Percentiles rank a stretch among this genome's conserved stretches.
Conservation (phyloP, 345 rosid genomes). For the Psidium guajava region DNA sequence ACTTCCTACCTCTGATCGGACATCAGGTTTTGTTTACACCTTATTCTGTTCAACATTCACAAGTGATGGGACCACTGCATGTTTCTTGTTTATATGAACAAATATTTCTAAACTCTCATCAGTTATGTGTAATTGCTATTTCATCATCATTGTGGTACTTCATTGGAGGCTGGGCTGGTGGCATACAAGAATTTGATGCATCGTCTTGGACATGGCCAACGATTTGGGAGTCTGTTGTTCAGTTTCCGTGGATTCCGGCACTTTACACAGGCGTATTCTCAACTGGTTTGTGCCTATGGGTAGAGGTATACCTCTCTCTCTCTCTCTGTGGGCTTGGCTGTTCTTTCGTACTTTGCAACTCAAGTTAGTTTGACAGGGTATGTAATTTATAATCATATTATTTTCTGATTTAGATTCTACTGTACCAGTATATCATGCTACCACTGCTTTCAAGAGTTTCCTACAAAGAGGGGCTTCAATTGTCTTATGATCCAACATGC, state of each 20-base stretch:
- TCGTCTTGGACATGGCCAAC: constrained; percentile 39
- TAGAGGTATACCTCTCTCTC: constrained; percentile 33
- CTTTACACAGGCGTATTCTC: constrained; percentile 50
- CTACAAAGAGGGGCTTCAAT: not conserved
- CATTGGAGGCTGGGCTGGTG: constrained; percentile 20
- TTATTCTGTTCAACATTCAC: not conserved
- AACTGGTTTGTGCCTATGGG: constrained; percentile 47
- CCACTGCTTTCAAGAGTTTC: not conserved
- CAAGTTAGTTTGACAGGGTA: not conserved
- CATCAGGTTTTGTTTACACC: constrained; percentile 26
- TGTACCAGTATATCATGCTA: not conserved
- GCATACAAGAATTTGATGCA: constrained; percentile 11
- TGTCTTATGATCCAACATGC: not conserved
- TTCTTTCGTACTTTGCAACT: not conserved
- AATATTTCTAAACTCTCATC: not conserved
- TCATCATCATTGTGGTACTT: constrained; percentile 40
- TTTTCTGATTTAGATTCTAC: not conserved
- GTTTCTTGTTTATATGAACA: not conserved
- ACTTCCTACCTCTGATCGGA: constrained; percentile 43
- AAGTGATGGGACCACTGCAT: not conserved
- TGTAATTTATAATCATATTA: not conserved
- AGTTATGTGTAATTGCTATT: constrained; percentile 39
- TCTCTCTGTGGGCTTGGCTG: not conserved
- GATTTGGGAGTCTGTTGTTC: constrained; percentile 32
- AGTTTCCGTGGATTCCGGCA: constrained; percentile 61